These are phyloP conservation scores for Opeltia flavorubescens DNA, from an alignment of 495 filamentous ascomycete genomes.

Conservation along the genomic window DNA sequence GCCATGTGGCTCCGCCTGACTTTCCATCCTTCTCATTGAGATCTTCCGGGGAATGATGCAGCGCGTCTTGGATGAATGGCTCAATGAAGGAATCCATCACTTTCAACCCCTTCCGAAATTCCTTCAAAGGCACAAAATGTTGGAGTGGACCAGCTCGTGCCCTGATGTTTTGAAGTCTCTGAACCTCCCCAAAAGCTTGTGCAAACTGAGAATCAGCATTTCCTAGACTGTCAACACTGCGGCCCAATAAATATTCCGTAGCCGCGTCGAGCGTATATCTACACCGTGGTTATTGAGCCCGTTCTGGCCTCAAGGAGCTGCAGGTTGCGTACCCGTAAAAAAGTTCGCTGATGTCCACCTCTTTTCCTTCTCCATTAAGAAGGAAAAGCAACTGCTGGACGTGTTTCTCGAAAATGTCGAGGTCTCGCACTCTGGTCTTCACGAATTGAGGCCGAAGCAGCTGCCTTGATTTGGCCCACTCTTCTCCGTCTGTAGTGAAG, in stretches of 20 bases:
- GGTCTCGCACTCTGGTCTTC: constrained; percentile 64
- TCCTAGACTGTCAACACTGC: constrained; percentile 56
- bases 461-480: constrained; percentile 63
- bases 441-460: constrained; percentile 75
- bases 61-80: constrained; percentile 52
- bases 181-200: constrained; percentile 61
- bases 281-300: constrained; percentile 1
- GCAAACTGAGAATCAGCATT: constrained; percentile 43
- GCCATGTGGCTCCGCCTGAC: constrained; percentile 61
- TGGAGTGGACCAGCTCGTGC: constrained; percentile 43
- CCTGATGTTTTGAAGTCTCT: constrained; percentile 49
- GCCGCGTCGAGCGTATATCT: constrained; percentile 69
- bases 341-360: constrained; percentile 27
- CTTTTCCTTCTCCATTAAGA: constrained; percentile 34
- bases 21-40: constrained; percentile 52
- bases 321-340: constrained; percentile 16
- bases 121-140: constrained; percentile 36
- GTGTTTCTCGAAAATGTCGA: constrained; percentile 68
- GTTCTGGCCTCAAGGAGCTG: neutral
- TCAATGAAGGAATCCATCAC: constrained; percentile 62
- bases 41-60: constrained; percentile 46
- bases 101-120: constrained; percentile 47
- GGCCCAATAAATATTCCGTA: constrained; percentile 77
- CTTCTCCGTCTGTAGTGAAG: constrained; percentile 61
- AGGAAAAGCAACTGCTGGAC: constrained; percentile 52